Evolutionary conservation across 1,284 basidiomycete genomes (phyloP).

Genomic region (Trichosporon inkin): DNA sequence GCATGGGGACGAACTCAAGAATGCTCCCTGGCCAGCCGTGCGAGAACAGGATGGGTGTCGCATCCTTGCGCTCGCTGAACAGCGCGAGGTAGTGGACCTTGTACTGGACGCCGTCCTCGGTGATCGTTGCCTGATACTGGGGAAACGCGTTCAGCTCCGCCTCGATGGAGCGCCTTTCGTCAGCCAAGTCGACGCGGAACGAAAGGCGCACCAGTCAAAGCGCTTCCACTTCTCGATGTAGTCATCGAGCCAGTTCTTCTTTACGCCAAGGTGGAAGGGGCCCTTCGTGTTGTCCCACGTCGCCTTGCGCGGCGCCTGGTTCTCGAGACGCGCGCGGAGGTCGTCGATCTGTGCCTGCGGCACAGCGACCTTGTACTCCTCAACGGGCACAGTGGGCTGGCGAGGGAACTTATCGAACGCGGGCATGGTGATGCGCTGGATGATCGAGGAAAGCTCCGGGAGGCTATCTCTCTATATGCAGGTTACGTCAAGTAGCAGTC

Average conservation of each 20-base stretch:
- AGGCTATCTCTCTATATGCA: too few species aligned
- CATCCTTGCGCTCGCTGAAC: slow-evolving; percentile 33
- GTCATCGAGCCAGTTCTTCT: slow-evolving; percentile 27
- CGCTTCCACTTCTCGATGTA: slow-evolving; percentile 28
- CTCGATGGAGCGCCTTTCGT: slow-evolving; percentile 31
- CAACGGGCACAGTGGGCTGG: slow-evolving; percentile 30
- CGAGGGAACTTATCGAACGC: slow-evolving; percentile 29
- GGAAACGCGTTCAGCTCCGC: slow-evolving; percentile 31
- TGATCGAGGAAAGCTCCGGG: not conserved
- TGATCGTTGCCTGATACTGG: slow-evolving; percentile 27
- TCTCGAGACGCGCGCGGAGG: slow-evolving; percentile 30
- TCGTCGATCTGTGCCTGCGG: slow-evolving; percentile 36
- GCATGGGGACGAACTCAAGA: slow-evolving; percentile 42
- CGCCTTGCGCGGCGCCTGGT: slow-evolving; percentile 22
- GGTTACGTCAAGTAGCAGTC: not conserved
- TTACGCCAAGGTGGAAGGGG: slow-evolving; percentile 25
- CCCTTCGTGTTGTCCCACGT: slow-evolving; percentile 41
- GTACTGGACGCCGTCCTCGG: slow-evolving; percentile 19
- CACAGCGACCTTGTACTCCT: slow-evolving; percentile 30
- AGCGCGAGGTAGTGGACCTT: slow-evolving; percentile 42
- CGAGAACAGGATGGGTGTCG: slow-evolving; percentile 40
- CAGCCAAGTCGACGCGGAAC: not conserved
- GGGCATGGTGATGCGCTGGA: slow-evolving; percentile 10
- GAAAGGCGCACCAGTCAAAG: slow-evolving; percentile 31
- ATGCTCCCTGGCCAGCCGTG: slow-evolving; percentile 50